Evolutionary conservation across 352 stramenopile genomes (phyloP), one percentile per base, ranked within the genome.

Genomic region (Globisporangium takayamanum): DNA sequence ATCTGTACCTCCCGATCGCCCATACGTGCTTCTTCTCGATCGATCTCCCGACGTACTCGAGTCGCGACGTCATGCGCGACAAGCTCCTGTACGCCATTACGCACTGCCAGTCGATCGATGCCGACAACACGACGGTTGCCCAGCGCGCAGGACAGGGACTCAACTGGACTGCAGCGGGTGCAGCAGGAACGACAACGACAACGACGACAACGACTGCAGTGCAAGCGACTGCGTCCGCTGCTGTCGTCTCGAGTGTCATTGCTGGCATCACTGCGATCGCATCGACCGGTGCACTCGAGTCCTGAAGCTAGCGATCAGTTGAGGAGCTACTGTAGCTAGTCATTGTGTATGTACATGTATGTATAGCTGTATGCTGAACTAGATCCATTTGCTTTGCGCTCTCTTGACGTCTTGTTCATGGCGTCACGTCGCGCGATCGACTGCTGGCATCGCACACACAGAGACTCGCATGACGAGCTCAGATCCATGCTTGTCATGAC

Each of bases 1-100:
- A 95, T 60, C 76, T 85, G 65, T 95, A 94, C 61, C 65, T 95
- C 20, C 86, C 86, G 14, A 89, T 94, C 61, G 86, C 86, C 1
- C 84, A 95, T 60, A 95, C 86, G 22, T 95, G 85, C 87, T 95
- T 95, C 66, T 95, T 95, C 64, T 95, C 86, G 36, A 91, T 95
- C 55, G 86, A 95, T 56, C 53, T 95, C 28, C 84, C 86, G 5
- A 73, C 72, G 28, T 94, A 95, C 56, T 80, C 84, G 44, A 76
- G 67, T 8, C 80, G 69, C 36, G 74, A 92, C 5, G 81, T 95
- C 28, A 92, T 92, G 80, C 64, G 64, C 15, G 84, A 94, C 53
- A 90, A 92, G 57, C 66, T 95, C 10, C 64, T 95, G 61, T 95
- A 95, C 66, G 86, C 86, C 33, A 95, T 95, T 63, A 93, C 83